Conservation (phyloP, 2,329 filamentous ascomycete species). For the Fusarium sp. region DNA sequence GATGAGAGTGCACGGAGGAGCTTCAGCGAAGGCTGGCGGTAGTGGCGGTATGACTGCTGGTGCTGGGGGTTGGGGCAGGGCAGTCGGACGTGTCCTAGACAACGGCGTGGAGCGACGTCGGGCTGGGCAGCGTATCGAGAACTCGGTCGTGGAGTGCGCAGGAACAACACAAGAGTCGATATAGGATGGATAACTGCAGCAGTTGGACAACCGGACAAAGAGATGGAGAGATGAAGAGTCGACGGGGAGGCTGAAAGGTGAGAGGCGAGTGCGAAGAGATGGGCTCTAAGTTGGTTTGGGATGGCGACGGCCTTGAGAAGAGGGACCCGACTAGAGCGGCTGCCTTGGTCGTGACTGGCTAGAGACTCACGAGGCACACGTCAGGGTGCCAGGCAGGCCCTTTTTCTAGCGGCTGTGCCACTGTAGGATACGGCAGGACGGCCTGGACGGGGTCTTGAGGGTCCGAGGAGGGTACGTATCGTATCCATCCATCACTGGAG, state of each 20-base stretch:
- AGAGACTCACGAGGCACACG: slow-evolving; percentile 40
- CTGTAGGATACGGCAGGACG: slow-evolving; percentile 23
- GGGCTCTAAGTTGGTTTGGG: slow-evolving; percentile 39
- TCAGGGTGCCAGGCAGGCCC: slow-evolving; percentile 38
- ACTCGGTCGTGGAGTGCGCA: slow-evolving; percentile 13
- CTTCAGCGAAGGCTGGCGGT: slow-evolving; percentile 27
- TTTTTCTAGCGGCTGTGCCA: slow-evolving; percentile 35
- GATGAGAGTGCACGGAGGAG: slow-evolving; percentile 32
- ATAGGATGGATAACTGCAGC: slow-evolving; percentile 14
- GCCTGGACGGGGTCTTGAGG: slow-evolving; percentile 6
- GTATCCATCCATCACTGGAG: background rate
- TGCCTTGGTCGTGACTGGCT: slow-evolving; percentile 42
- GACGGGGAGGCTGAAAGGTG: slow-evolving; percentile 33
- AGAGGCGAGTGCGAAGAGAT: slow-evolving; percentile 39
- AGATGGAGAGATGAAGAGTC: slow-evolving; percentile 33
- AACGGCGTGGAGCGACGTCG: slow-evolving; percentile 37
- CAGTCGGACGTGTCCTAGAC: slow-evolving; percentile 45
- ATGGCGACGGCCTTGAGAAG: slow-evolving; percentile 30
- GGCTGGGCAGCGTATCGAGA: slow-evolving; percentile 28
- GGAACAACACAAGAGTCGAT: slow-evolving; percentile 16
- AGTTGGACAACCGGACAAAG: slow-evolving; percentile 10
- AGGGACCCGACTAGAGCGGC: slow-evolving; percentile 27
- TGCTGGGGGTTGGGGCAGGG: slow-evolving; percentile 38
- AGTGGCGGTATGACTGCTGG: slow-evolving; percentile 41
- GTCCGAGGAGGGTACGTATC: slow-evolving; percentile 24